These are phyloP conservation scores for Peronospora destructor DNA, from an alignment of 352 stramenopile species.

Conservation along the genomic window DNA sequence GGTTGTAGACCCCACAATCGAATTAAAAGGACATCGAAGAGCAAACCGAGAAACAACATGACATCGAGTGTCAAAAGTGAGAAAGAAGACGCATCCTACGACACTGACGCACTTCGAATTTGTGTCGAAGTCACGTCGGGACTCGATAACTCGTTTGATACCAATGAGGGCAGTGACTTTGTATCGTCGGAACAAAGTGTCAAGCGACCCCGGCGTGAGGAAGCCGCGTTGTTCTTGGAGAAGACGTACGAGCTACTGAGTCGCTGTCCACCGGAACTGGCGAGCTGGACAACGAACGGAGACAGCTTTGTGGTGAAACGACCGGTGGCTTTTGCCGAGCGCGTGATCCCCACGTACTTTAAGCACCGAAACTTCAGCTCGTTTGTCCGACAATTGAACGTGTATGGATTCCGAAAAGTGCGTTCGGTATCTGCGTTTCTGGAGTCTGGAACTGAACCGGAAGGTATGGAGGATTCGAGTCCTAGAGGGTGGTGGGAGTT, in stretches of 20 bases:
- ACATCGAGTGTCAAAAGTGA: constrained; percentile 13
- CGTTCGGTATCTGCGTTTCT: constrained; percentile 15
- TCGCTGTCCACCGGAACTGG: constrained; percentile 59
- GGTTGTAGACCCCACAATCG: constrained; percentile 6
- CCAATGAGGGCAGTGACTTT: constrained; percentile 1
- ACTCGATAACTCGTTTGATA: constrained; percentile 12
- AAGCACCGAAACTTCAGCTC: constrained; percentile 90
- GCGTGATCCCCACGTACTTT: constrained; percentile 87
- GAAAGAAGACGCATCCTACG: not conserved
- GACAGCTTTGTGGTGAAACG: constrained; percentile 89
- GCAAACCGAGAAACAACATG: not conserved
- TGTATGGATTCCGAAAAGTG: constrained; percentile 88
- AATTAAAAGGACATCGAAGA: constrained; percentile 3
- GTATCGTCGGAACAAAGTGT: constrained; percentile 1
- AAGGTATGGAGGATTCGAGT: constrained; percentile 34
- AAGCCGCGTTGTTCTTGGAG: constrained; percentile 74
- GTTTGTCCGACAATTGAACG: constrained; percentile 90
- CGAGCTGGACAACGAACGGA: constrained; percentile 65
- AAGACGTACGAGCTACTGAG: constrained; percentile 90
- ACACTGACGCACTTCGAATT: constrained; percentile 26
- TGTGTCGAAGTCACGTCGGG: constrained; percentile 22
- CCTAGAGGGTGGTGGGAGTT: constrained; percentile 82
- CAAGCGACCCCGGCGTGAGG: constrained; percentile 39
- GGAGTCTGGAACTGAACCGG: not conserved
- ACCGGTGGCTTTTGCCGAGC: constrained; percentile 72